Evolutionary conservation across 352 stramenopile genomes (phyloP).

Genomic region (Phytophthora macrochlamydospora): DNA sequence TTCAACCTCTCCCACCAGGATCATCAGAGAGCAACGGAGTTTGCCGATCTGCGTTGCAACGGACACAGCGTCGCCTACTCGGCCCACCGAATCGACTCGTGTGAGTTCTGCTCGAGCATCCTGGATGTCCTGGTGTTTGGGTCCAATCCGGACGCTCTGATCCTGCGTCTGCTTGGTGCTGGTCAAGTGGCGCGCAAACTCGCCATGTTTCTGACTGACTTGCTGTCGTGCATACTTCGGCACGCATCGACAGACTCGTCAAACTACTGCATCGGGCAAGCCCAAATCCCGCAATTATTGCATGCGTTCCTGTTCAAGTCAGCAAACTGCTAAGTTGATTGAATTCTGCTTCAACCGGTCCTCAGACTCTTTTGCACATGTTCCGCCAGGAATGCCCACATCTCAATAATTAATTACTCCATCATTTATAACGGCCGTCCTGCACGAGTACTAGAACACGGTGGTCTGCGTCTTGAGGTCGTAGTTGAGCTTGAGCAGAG

Average conservation of each 20-base stretch:
- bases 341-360: no score
- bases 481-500: slow-evolving; percentile 89
- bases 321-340: no score
- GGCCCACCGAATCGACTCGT: background rate
- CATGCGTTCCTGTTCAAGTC: background rate
- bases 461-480: slow-evolving; percentile 72
- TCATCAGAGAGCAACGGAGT: background rate
- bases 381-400: no score
- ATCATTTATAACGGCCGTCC: background rate
- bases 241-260: background rate
- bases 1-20: background rate
- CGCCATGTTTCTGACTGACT: background rate
- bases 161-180: background rate
- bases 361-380: no score
- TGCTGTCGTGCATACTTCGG: background rate
- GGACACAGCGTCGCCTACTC: background rate
- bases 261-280: background rate
- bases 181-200: slow-evolving; percentile 1
- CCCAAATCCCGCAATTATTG: background rate
- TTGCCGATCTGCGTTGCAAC: background rate
- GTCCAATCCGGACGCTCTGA: background rate
- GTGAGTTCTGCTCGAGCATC: background rate
- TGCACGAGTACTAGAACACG: slow-evolving; percentile 28
- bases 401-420: background rate
- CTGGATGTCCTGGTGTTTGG: background rate